Evolutionary conservation across 208 protist genomes (phyloP).

Genomic region (Trypanosoma vivax): DNA sequence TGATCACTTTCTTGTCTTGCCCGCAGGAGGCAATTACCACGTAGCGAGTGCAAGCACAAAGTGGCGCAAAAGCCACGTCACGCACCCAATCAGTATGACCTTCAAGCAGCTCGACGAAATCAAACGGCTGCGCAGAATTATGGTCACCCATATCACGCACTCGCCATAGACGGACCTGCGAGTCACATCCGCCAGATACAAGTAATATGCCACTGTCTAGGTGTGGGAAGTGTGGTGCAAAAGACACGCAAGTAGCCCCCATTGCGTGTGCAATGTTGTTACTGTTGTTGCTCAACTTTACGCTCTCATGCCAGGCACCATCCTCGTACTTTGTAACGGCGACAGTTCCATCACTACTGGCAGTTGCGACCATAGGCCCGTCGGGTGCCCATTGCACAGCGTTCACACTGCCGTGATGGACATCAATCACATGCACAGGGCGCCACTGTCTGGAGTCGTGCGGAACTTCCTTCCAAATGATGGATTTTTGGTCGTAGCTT

Average conservation of each 20-base stretch:
- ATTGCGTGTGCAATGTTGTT: conserved; percentile 84
- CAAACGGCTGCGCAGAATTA: conserved; percentile 18
- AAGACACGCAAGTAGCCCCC: conserved; percentile 70
- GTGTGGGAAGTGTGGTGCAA: conserved; percentile 41
- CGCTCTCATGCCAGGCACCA: conserved; percentile 62
- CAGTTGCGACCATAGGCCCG: conserved; percentile 57
- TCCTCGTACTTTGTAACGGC: conserved; percentile 51
- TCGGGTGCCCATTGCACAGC: conserved; percentile 77
- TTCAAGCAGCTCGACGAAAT: conserved; percentile 39
- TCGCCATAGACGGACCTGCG: conserved; percentile 68
- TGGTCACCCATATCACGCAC: conserved; percentile 7
- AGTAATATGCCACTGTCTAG: conserved; percentile 31
- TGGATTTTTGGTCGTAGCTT: conserved; percentile 95
- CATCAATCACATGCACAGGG: conserved; percentile 65
- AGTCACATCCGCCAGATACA: conserved; percentile 77
- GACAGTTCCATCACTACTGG: conserved; percentile 74
- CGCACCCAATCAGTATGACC: conserved; percentile 63
- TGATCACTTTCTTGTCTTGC: conserved; percentile 65
- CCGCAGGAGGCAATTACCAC: conserved; percentile 59
- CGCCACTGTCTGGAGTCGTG: conserved; percentile 34
- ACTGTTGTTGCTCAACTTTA: conserved; percentile 70
- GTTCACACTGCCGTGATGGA: conserved; percentile 73
- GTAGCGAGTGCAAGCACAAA: conserved; percentile 42
- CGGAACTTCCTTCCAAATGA: conserved; percentile 91
- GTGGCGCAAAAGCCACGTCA: conserved; percentile 74